These are phyloP conservation scores for Scheffersomyces parashehatae DNA, from an alignment of 1,139 yeast species.

Conservation along the genomic window DNA sequence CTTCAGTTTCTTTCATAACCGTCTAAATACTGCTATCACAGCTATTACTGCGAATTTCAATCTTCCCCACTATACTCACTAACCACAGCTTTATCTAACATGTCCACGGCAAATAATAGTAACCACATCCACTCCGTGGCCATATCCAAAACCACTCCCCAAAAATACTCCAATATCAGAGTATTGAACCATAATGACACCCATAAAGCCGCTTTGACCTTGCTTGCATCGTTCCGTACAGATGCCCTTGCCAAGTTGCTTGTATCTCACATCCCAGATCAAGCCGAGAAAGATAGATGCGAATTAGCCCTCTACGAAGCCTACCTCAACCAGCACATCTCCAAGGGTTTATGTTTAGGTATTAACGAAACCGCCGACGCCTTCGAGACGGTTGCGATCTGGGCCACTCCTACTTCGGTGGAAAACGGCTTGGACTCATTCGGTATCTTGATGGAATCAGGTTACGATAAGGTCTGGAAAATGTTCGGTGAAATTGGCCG, in stretches of 20 bases:
- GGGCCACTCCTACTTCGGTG: slow-evolving; percentile 57
- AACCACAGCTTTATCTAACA: too few relatives aligned
- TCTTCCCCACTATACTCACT: too few relatives aligned
- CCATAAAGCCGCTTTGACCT: slow-evolving; percentile 55
- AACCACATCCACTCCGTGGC: too few relatives aligned
- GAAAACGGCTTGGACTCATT: slow-evolving; percentile 47
- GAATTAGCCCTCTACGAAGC: slow-evolving; percentile 56
- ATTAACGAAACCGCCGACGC: slow-evolving; percentile 42
- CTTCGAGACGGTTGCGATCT: slow-evolving; percentile 64
- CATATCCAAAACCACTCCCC: too few relatives aligned
- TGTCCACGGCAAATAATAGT: too few relatives aligned
- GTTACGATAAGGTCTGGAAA: slow-evolving; percentile 57
- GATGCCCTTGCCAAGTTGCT: slow-evolving; percentile 55
- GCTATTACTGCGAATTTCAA: too few relatives aligned
- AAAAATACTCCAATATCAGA: slow-evolving; percentile 15
- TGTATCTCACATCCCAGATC: slow-evolving; percentile 42
- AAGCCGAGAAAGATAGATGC: slow-evolving; percentile 35
- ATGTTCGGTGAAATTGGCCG: slow-evolving; percentile 54
- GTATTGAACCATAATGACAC: slow-evolving; percentile 43
- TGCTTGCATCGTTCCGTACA: slow-evolving; percentile 50
- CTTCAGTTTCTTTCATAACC: too few relatives aligned
- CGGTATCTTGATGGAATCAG: slow-evolving; percentile 54
- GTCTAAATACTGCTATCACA: too few relatives aligned
- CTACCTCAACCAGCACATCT: slow-evolving; percentile 56
- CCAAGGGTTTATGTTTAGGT: slow-evolving; percentile 57